Base-by-base conservation (phyloP, 148 eudicot genomes). In the Chenopodium formosanum region DNA sequence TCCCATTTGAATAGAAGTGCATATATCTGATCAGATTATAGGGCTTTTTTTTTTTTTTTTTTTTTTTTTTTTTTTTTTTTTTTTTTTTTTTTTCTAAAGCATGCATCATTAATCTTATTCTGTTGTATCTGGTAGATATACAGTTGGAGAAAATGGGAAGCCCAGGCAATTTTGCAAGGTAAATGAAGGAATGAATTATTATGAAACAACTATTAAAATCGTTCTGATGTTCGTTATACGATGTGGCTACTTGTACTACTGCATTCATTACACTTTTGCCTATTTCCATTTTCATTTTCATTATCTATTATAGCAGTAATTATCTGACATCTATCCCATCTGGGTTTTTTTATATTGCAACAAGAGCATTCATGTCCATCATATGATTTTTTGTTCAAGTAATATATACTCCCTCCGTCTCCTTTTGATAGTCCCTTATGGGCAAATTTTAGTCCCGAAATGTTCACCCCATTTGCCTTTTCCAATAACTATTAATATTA, bases 121-220 rank as follows among this genome's bases (percentile, higher is more conserved):
- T 70, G 73, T 69, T 79, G 77, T 56, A 74, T 74, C 58, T 31
- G 73, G 79, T 79, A 96, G 99, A 97, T 97, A 78, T 97, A 97
- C 85, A 97, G 99, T 88, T 97, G 99, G 99, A 94, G 94, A 88
- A 92, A 94, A 85, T 97, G 98, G 98, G 99, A 97, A 83, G 77
- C 83, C 81, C 95, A 92, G 86, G 95, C 91, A 67, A 84, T 82
- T 80, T 70, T 89, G 85, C 91, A 85, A 86, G 94, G 97, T 91
- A 82, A 22, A 25, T 17, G 46, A 71, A 56, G 40, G 32, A 53
- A 29, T 72, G 8, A 44, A 37, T 3, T 48, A 19, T 44, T 56
- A 44, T 11, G 40, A 82, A 67, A 31, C 13, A 50, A n/a, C 23
- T 76, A 34, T 72, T 56, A 50, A 46, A 71, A 2, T 1, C 48